Evolutionary conservation across 2,329 filamentous ascomycete genomes (phyloP), one percentile per base, ranked within the genome.

Genomic region (Nigrograna mackinnonii): DNA sequence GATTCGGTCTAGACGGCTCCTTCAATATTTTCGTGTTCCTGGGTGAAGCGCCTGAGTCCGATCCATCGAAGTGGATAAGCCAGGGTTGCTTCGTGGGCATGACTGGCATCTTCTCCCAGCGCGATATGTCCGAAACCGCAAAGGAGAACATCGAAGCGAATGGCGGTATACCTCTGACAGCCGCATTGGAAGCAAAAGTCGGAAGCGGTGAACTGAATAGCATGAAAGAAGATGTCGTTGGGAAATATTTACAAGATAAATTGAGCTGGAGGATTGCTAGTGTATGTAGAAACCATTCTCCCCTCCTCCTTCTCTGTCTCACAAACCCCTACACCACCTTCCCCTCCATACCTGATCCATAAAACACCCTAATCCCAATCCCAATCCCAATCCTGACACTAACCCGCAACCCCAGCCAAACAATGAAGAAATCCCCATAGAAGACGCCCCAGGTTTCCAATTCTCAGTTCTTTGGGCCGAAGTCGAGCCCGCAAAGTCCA

Each of bases 21-120:
- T 89, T 85, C 56, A 76, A 74, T 40, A 72, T 92, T 16, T 80
- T 85, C 58, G 71, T 91, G 44, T 91, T 91, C 67, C 60, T 90
- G 2, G 87, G 84, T 0, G 61, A 74, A 2, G 11, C 74, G 11
- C 41, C 47, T 5, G 35, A 18, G 1, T 20, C 36, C 3, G 70
- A 82, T 28, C 55, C 72, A 2, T 49, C 50, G 4, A 55, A 62
- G 1, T 88, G 85, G 84, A 59, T 73, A 1, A 60, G 63, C 30
- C 75, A 79, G 0, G 57, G 68, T 1, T 84, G 79, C 47, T 74
- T 86, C 7, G 75, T 86, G 3, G 86, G 86, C 2, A 79, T 79
- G 0, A 77, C 85, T 50, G 79, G 77, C 13, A 62, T 76, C 2
- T 73, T 78, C 43, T 41, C 58, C 54, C 36, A 55, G 52, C 62